Evolutionary conservation across 2,329 filamentous ascomycete species (phyloP).

Genomic region (Exserohilum rostratum): DNA sequence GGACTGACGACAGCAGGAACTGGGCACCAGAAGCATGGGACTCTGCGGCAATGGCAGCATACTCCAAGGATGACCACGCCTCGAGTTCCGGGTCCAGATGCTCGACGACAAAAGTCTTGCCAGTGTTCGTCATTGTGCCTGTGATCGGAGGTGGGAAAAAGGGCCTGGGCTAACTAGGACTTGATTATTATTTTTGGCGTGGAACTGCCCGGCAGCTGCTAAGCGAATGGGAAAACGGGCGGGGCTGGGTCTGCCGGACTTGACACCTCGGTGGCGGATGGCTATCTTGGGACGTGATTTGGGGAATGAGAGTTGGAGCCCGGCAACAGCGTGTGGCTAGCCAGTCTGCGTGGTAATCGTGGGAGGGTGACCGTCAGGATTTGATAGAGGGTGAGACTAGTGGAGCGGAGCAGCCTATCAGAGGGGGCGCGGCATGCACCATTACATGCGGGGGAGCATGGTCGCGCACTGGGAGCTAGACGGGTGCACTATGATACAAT

Average conservation of each 20-base stretch:
- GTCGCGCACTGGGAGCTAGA: constrained; percentile 1
- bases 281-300: constrained; percentile 11
- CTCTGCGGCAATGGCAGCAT: constrained; percentile 84
- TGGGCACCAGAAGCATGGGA: constrained; percentile 68
- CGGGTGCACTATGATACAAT: constrained; percentile 8
- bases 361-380: constrained; percentile 24
- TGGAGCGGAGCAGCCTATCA: constrained; percentile 24
- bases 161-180: constrained; percentile 8
- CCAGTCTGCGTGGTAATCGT: constrained; percentile 26
- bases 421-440: constrained; percentile 5
- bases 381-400: constrained; percentile 16
- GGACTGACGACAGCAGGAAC: constrained; percentile 85
- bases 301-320: constrained; percentile 28
- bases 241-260: background rate
- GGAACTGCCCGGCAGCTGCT: constrained; percentile 5
- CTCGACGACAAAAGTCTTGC: constrained; percentile 89
- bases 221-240: constrained; percentile 6
- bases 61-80: constrained; percentile 92
- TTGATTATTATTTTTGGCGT: constrained; percentile 7
- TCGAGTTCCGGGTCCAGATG: constrained; percentile 95
- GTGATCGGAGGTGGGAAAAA: constrained; percentile 18
- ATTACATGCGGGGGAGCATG: constrained; percentile 13
- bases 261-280: background rate
- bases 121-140: constrained; percentile 37
- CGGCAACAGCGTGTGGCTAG: constrained; percentile 37